These are phyloP conservation scores for Clitocybe nebularis DNA, from an alignment of 1,284 basidiomycete genomes.

Conservation along the genomic window DNA sequence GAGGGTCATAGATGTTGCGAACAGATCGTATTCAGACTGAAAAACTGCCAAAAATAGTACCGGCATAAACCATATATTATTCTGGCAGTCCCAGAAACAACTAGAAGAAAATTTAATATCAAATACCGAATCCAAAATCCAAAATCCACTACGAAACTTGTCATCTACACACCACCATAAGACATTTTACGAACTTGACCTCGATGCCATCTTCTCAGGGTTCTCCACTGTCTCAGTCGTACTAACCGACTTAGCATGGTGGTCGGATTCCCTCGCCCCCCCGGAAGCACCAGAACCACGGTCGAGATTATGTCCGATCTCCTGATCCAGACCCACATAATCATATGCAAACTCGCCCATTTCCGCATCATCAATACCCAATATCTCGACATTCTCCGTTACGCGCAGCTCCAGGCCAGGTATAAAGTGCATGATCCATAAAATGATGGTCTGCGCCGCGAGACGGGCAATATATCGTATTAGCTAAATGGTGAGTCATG, in stretches of 20 bases:
- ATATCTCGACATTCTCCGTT: constrained; percentile 81
- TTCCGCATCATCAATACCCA: constrained; percentile 92
- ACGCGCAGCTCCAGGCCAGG: constrained; percentile 81
- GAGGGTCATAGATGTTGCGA: too few relatives aligned
- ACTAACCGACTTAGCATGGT: constrained; percentile 13
- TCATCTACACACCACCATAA: too few relatives aligned
- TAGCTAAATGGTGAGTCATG: background rate
- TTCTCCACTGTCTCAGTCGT: constrained; percentile 6
- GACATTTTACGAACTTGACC: background rate
- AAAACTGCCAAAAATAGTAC: too few relatives aligned
- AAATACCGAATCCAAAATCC: background rate
- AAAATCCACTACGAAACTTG: too few relatives aligned
- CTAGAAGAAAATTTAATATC: background rate
- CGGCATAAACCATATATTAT: too few relatives aligned
- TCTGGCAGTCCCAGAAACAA: background rate
- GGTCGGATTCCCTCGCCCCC: constrained; percentile 22
- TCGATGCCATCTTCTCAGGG: constrained; percentile 9
- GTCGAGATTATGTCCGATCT: constrained; percentile 27
- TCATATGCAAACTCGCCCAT: constrained; percentile 96
- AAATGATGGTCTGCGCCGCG: constrained; percentile 86
- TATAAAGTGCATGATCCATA: constrained; percentile 92
- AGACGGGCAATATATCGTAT: constrained; percentile 3
- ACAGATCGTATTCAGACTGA: too few relatives aligned
- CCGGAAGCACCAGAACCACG: constrained; percentile 12
- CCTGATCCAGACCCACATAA: constrained; percentile 74